Percentiles rank a stretch among this genome's conserved stretches.
Conservation (phyloP, 441 rosid species). For the Raphanus hybrid region DNA sequence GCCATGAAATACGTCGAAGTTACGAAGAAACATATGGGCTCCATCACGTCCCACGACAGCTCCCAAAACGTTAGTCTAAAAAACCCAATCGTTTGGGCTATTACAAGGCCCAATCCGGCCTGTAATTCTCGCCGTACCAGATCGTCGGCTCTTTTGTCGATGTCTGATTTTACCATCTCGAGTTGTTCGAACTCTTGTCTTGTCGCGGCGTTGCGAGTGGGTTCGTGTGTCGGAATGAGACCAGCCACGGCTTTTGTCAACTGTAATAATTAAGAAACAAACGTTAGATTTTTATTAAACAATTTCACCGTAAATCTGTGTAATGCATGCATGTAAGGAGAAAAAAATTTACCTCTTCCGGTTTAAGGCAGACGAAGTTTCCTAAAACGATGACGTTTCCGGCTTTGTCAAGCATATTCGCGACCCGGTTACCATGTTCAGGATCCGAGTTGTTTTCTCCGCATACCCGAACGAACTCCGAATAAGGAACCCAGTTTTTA, state of each 20-base stretch:
- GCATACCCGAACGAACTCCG: conserved; percentile 72
- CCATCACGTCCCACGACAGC: conserved; percentile 98
- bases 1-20: conserved; percentile 77
- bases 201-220: conserved; percentile 51
- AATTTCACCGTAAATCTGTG: neutral
- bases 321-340: neutral
- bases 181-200: conserved; percentile 60
- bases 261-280: conserved; percentile 46
- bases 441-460: conserved; percentile 65
- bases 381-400: conserved; percentile 83
- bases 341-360: conserved; percentile 68
- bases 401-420: conserved; percentile 69
- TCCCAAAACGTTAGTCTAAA: conserved; percentile 98
- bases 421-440: conserved; percentile 59
- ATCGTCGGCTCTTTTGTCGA: conserved; percentile 60
- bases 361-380: conserved; percentile 64
- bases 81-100: conserved; percentile 80
- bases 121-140: conserved; percentile 77
- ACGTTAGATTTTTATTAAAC: neutral
- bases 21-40: conserved; percentile 90
- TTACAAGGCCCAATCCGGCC: conserved; percentile 69
- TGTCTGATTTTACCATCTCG: conserved; percentile 60
- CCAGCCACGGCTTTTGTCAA: conserved; percentile 68
- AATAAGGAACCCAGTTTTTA: conserved; percentile 56
- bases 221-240: conserved; percentile 57